A percentile compares a stretch with the other conserved stretches of the same genome.
Conservation (phyloP, 352 stramenopile species). For the Blastocystis hominis region DNA sequence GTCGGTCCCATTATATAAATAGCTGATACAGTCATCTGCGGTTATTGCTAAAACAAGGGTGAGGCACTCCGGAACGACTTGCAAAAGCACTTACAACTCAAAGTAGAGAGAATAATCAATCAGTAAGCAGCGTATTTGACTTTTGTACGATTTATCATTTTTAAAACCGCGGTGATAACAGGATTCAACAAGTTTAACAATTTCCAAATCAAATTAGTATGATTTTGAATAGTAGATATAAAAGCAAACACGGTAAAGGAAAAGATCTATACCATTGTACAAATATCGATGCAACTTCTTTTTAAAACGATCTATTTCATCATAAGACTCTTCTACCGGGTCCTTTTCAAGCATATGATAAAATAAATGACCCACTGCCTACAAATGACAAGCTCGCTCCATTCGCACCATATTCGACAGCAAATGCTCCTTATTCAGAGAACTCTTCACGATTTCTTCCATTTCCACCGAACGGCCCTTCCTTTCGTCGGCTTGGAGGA, state of each 20-base stretch:
- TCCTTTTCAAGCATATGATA: conserved; percentile 6
- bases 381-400: neutral
- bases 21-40: conserved; percentile 69
- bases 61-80: neutral
- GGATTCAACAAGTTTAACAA: too few relatives aligned
- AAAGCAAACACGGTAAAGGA: neutral
- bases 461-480: neutral
- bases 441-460: neutral
- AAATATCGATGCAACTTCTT: neutral
- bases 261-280: neutral
- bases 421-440: neutral
- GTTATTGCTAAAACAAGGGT: neutral
- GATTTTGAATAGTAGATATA: too few relatives aligned
- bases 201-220: neutral
- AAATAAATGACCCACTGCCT: neutral
- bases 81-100: neutral
- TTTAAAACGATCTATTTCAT: neutral
- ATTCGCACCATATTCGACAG: neutral
- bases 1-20: conserved; percentile 98
- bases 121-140: neutral
- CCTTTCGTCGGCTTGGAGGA: neutral
- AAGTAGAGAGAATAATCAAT: neutral
- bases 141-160: too few relatives aligned
- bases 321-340: neutral
- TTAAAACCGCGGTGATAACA: too few relatives aligned